These are phyloP conservation scores for Tremellales sp. DNA, from an alignment of 1,284 basidiomycete species.

Conservation along the genomic window DNA sequence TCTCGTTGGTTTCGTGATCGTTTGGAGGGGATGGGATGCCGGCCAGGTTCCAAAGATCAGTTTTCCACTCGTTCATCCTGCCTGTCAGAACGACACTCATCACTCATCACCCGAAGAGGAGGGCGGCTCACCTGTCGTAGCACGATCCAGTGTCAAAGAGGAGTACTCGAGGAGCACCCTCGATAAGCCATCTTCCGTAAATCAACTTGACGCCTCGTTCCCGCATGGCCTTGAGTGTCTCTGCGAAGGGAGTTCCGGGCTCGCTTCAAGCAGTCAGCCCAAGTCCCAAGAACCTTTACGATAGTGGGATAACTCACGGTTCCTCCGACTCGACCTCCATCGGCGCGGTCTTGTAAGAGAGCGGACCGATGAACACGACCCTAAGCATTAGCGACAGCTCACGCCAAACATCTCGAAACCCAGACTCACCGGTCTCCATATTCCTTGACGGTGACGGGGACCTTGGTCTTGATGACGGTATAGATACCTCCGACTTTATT, in stretches of 20 bases:
- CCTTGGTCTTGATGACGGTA: slow-evolving; percentile 99
- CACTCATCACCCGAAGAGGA: not conserved
- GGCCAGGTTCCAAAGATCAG: slow-evolving; percentile 94
- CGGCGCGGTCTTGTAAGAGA: slow-evolving; percentile 95
- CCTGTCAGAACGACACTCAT: too few species aligned
- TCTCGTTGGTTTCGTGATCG: slow-evolving; percentile 97
- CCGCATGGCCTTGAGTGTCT: slow-evolving; percentile 71
- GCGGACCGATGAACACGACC: slow-evolving; percentile 72
- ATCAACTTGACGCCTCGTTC: slow-evolving; percentile 86
- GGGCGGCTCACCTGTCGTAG: slow-evolving; percentile 55
- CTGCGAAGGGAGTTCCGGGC: slow-evolving; percentile 58
- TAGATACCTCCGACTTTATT: slow-evolving; percentile 99
- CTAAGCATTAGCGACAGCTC: slow-evolving; percentile 10
- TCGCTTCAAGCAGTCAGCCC: slow-evolving; percentile 24
- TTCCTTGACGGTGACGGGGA: slow-evolving; percentile 91
- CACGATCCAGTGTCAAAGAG: slow-evolving; percentile 91
- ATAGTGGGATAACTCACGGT: slow-evolving; percentile 53
- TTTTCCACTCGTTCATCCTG: slow-evolving; percentile 95
- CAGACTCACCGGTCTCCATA: slow-evolving; percentile 53
- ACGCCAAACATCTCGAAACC: not conserved
- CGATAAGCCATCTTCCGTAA: slow-evolving; percentile 96
- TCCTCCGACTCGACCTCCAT: slow-evolving; percentile 97
- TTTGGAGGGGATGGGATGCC: slow-evolving; percentile 94
- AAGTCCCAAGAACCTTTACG: not conserved
- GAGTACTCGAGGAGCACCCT: slow-evolving; percentile 87